Evolutionary conservation across 1,284 basidiomycete species (phyloP).

Genomic region (Trichosporon ovoides): DNA sequence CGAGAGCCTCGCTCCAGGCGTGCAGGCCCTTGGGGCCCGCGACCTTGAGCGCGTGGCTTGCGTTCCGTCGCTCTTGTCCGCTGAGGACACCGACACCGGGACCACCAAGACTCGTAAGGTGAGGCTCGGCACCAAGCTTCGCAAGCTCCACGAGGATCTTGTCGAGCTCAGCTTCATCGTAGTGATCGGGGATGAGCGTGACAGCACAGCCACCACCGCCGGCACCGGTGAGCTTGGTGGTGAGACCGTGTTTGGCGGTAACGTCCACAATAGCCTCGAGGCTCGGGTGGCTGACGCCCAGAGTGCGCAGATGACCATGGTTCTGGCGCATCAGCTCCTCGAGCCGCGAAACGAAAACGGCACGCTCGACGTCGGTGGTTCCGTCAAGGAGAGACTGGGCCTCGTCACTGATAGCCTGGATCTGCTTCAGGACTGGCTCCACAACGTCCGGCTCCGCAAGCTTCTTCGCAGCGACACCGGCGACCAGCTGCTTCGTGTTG

Average conservation of each 20-base stretch:
- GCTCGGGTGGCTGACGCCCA: conserved; percentile 90
- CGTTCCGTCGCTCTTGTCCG: conserved; percentile 9
- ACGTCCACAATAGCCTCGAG: conserved; percentile 75
- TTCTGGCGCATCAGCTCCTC: conserved; percentile 74
- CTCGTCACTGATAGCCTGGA: conserved; percentile 76
- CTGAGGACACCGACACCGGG: conserved; percentile 72
- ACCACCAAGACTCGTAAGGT: conserved; percentile 88
- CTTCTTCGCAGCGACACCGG: conserved; percentile 58
- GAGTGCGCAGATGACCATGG: conserved; percentile 72
- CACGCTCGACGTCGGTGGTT: conserved; percentile 53
- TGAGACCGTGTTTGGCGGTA: conserved; percentile 64
- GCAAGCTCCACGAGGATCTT: conserved; percentile 59
- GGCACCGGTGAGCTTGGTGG: conserved; percentile 96
- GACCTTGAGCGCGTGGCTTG: conserved; percentile 4
- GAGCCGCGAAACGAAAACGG: conserved; percentile 53
- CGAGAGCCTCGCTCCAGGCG: conserved; percentile 10
- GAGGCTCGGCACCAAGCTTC: conserved; percentile 70
- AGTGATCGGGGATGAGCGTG: conserved; percentile 85
- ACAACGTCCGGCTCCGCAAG: conserved; percentile 71
- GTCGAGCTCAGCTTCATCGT: conserved; percentile 58
- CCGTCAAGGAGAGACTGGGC: conserved; percentile 69
- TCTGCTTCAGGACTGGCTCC: conserved; percentile 64
- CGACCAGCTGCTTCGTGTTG: conserved; percentile 92
- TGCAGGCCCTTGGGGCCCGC: conserved; percentile 10
- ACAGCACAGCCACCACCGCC: conserved; percentile 99